Conservation (phyloP, 2,329 filamentous ascomycete genomes). For the Esteya vermicola region DNA sequence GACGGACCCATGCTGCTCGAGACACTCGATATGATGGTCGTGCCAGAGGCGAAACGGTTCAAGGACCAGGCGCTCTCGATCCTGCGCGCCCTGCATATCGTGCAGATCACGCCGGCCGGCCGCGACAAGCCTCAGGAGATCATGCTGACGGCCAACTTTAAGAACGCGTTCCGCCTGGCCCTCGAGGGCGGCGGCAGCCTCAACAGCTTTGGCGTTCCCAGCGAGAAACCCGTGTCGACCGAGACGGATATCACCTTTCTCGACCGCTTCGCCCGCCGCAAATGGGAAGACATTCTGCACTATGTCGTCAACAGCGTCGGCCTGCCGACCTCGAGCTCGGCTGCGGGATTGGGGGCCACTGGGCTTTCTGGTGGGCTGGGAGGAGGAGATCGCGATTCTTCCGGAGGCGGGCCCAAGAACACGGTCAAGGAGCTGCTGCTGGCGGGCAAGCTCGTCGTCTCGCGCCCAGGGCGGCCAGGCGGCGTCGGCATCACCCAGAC, state of each 20-base stretch:
- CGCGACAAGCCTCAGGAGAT: constrained; percentile 56
- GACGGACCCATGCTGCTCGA: constrained; percentile 63
- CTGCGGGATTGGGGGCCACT: no score
- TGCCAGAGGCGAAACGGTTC: constrained; percentile 48
- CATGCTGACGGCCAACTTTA: constrained; percentile 68
- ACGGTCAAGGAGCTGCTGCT: constrained; percentile 77
- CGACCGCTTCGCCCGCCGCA: constrained; percentile 70
- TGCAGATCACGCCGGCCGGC: constrained; percentile 47
- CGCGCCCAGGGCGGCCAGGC: constrained; percentile 20
- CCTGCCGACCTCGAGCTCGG: constrained; percentile 24
- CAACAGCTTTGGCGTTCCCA: constrained; percentile 83
- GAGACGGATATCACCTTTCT: constrained; percentile 58
- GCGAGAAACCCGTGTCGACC: constrained; percentile 44
- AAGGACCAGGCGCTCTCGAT: constrained; percentile 74
- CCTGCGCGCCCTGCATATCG: constrained; percentile 74
- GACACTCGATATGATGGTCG: constrained; percentile 78
- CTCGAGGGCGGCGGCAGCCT: constrained; percentile 77
- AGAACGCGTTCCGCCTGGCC: constrained; percentile 67
- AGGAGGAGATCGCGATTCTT: constrained; percentile 24
- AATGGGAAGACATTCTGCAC: constrained; percentile 94
- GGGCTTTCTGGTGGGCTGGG: no score
- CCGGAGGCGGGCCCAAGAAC: constrained; percentile 51
- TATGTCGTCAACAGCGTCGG: constrained; percentile 78
- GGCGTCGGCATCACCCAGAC: constrained; percentile 72
- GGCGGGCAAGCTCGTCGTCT: constrained; percentile 66